phyloP scores from a whole-genome alignment of 2,329 filamentous ascomycete species.

The Hypoxylon sp. region DNA sequence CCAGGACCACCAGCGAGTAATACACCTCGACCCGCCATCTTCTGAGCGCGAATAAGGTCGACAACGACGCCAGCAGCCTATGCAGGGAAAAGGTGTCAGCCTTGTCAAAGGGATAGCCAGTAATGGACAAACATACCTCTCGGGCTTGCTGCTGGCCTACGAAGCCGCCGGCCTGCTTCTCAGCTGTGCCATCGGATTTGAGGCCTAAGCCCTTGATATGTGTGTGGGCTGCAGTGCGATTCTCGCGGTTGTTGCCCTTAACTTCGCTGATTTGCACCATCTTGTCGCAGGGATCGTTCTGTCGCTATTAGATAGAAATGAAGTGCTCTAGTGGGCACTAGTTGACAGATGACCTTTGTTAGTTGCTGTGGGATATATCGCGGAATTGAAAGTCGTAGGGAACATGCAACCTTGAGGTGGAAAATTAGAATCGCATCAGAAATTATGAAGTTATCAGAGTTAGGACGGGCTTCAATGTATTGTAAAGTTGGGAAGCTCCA shows the following conservation, averaged over 20 bases:
- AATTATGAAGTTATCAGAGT: slow-evolving; percentile 39
- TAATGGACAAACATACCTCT: slow-evolving; percentile 72
- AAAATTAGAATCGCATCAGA: slow-evolving; percentile 38
- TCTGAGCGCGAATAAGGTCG: slow-evolving; percentile 94
- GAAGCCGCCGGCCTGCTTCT: slow-evolving; percentile 84
- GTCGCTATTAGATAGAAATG: slow-evolving; percentile 16
- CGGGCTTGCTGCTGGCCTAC: slow-evolving; percentile 89
- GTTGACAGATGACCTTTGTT: slow-evolving; percentile 18
- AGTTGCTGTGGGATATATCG: not conserved
- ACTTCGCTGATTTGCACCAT: slow-evolving; percentile 96
- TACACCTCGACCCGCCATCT: slow-evolving; percentile 96
- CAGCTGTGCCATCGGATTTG: slow-evolving; percentile 86
- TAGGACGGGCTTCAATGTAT: slow-evolving; percentile 22
- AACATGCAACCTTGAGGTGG: not conserved
- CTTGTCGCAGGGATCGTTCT: slow-evolving; percentile 53
- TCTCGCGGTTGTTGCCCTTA: slow-evolving; percentile 93
- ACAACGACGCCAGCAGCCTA: slow-evolving; percentile 96
- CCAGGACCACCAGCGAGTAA: slow-evolving; percentile 93
- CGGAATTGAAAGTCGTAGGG: not conserved
- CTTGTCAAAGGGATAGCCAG: slow-evolving; percentile 12
- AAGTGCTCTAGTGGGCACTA: slow-evolving; percentile 4
- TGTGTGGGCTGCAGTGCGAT: slow-evolving; percentile 95
- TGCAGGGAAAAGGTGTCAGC: slow-evolving; percentile 35
- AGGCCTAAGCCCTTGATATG: slow-evolving; percentile 97
- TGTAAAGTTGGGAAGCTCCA: slow-evolving; percentile 45